These are phyloP conservation scores for Dendrocalamus latiflorus DNA, from an alignment of 202 grass and related monocot species.

Conservation along the genomic window DNA sequence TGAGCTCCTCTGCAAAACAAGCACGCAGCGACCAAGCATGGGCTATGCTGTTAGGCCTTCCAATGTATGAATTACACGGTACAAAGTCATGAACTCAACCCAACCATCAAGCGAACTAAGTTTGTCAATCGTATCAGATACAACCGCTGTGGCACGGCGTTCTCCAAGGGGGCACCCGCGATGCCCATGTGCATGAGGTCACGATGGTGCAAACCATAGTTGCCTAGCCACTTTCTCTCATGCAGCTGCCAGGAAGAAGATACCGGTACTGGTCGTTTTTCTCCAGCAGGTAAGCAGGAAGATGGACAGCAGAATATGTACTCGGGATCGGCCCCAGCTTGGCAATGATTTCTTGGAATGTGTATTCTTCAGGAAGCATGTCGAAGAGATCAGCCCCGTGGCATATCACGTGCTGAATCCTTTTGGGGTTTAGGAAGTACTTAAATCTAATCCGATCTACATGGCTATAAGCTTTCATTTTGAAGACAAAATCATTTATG, in stretches of 20 bases:
- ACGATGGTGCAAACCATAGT: background rate
- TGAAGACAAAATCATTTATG: slow-evolving; percentile 77
- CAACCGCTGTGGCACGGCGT: slow-evolving; percentile 5
- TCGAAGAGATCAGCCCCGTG: slow-evolving; percentile 74
- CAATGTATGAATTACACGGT: slow-evolving; percentile 26
- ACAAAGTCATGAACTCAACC: slow-evolving; percentile 37
- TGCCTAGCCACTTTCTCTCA: slow-evolving; percentile 67
- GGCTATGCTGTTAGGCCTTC: slow-evolving; percentile 33
- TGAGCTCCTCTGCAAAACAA: slow-evolving; percentile 46
- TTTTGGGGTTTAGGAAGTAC: slow-evolving; percentile 59
- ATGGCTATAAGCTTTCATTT: slow-evolving; percentile 91
- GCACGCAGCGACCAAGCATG: slow-evolving; percentile 29
- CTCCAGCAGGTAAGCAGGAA: slow-evolving; percentile 64
- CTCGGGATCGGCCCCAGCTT: slow-evolving; percentile 78
- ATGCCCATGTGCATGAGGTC: background rate
- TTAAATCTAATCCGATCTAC: slow-evolving; percentile 68
- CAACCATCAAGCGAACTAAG: slow-evolving; percentile 33
- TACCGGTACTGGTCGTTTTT: slow-evolving; percentile 62
- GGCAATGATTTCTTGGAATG: slow-evolving; percentile 86
- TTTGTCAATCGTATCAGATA: slow-evolving; percentile 34
- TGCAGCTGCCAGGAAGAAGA: slow-evolving; percentile 72
- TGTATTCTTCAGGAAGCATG: slow-evolving; percentile 91
- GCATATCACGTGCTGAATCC: slow-evolving; percentile 85
- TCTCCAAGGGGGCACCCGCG: slow-evolving; percentile 2
- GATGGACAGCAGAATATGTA: slow-evolving; percentile 67